Conservation (phyloP, 2,329 filamentous ascomycete genomes). For the Aspergillus sp. region DNA sequence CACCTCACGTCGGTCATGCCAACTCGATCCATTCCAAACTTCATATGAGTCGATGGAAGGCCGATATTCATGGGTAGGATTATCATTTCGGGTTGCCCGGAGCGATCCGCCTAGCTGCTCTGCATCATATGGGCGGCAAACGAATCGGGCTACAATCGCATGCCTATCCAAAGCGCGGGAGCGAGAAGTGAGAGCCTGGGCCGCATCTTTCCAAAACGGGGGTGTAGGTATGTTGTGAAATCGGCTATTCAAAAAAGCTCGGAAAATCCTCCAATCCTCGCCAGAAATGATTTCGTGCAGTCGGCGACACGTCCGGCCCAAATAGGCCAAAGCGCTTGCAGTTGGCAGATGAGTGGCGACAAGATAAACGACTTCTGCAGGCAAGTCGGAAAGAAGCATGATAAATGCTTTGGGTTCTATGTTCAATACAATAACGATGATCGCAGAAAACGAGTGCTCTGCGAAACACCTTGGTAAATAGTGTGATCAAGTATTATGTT, state of each 20-base stretch:
- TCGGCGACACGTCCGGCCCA: slow-evolving; percentile 48
- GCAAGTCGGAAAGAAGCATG: slow-evolving; percentile 39
- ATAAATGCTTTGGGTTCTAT: not conserved
- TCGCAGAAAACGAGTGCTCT: not conserved
- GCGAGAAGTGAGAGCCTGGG: slow-evolving; percentile 55
- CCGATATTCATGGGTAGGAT: slow-evolving; percentile 56
- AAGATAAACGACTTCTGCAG: slow-evolving; percentile 45
- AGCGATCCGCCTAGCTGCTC: slow-evolving; percentile 32
- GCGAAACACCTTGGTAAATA: not conserved
- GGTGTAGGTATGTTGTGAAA: slow-evolving; percentile 50
- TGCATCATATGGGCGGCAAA: slow-evolving; percentile 48
- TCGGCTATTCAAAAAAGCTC: slow-evolving; percentile 47
- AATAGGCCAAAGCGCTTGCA: slow-evolving; percentile 43
- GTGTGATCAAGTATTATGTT: not conserved
- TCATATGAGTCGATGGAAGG: slow-evolving; percentile 61
- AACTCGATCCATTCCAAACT: slow-evolving; percentile 46
- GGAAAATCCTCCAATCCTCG: slow-evolving; percentile 50
- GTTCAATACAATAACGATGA: not conserved
- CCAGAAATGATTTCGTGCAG: slow-evolving; percentile 48
- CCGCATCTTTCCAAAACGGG: slow-evolving; percentile 50
- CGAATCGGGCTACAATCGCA: slow-evolving; percentile 55
- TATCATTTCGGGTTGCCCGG: slow-evolving; percentile 45
- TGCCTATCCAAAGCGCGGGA: slow-evolving; percentile 58
- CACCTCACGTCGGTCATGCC: slow-evolving; percentile 54
- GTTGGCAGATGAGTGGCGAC: slow-evolving; percentile 46